Evolutionary conservation across 2,329 filamentous ascomycete genomes (phyloP).

Genomic region (Onygena corvina): DNA sequence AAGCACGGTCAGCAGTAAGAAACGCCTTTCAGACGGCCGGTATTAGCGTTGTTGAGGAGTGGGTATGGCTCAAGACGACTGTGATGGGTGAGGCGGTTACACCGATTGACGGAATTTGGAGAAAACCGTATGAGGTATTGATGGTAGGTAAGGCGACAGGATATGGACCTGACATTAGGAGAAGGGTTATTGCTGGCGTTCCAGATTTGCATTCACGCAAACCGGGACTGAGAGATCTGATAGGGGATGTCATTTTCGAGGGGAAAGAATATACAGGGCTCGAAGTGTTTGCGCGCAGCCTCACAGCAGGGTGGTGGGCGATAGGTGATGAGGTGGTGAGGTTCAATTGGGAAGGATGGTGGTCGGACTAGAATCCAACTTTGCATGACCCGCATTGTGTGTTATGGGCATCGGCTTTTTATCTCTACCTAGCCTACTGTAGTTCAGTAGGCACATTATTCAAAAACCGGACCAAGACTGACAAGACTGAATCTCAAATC

Average conservation of each 20-base stretch:
- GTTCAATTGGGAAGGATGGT: slow-evolving; percentile 45
- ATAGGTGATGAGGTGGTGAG: slow-evolving; percentile 52
- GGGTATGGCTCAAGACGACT: slow-evolving; percentile 53
- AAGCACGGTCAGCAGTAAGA: slow-evolving; percentile 38
- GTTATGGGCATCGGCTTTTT: too few relatives aligned
- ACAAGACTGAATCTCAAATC: slow-evolving; percentile 52
- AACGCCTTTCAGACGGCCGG: slow-evolving; percentile 35
- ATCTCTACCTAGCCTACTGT: not conserved
- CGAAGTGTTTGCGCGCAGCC: slow-evolving; percentile 49
- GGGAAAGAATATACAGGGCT: slow-evolving; percentile 37
- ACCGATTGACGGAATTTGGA: slow-evolving; percentile 42
- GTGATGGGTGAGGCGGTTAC: slow-evolving; percentile 41
- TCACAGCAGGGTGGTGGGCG: slow-evolving; percentile 50
- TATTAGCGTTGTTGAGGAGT: slow-evolving; percentile 45
- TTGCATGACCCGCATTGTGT: too few relatives aligned
- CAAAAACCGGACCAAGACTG: slow-evolving; percentile 45
- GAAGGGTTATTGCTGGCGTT: slow-evolving; percentile 45
- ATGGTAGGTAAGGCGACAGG: slow-evolving; percentile 30
- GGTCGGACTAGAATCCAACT: slow-evolving; percentile 32
- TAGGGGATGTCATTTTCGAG: slow-evolving; percentile 38
- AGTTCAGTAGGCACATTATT: slow-evolving; percentile 28
- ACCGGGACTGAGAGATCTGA: slow-evolving; percentile 45
- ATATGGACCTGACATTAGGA: slow-evolving; percentile 24
- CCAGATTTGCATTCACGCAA: slow-evolving; percentile 56
- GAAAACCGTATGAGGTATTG: slow-evolving; percentile 51